phyloP scores from a whole-genome alignment of 371 early-diverging fungal species.

The Dipsacomyces acuminosporus region DNA sequence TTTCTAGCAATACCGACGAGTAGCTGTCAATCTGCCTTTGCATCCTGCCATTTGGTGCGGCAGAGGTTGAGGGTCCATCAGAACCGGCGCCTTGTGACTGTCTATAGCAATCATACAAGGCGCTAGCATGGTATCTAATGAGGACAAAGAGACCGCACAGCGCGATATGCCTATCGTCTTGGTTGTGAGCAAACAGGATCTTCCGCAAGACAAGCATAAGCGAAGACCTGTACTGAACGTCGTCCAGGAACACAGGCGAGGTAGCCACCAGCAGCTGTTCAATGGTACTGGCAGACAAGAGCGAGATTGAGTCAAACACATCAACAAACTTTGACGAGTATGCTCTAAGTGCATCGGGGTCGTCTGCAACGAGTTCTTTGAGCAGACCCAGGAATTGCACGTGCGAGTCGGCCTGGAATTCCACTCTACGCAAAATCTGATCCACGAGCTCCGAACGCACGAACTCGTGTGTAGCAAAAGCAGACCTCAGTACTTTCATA shows the following conservation, averaged over 20 bases:
- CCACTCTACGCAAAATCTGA: slow-evolving; percentile 32
- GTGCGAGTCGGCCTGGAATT: slow-evolving; percentile 19
- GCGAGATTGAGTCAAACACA: slow-evolving; percentile 33
- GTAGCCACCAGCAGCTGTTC: slow-evolving; percentile 15
- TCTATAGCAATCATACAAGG: slow-evolving; percentile 3
- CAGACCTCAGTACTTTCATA: slow-evolving; percentile 9
- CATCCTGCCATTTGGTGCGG: background rate
- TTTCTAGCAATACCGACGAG: slow-evolving; percentile 32
- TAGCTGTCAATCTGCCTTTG: slow-evolving; percentile 6
- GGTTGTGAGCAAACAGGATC: slow-evolving; percentile 39
- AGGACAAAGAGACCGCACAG: slow-evolving; percentile 36
- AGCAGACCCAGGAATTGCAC: slow-evolving; percentile 16
- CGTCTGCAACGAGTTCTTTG: slow-evolving; percentile 14
- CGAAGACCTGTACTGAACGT: slow-evolving; percentile 24
- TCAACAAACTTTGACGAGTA: slow-evolving; percentile 23
- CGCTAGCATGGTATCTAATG: background rate
- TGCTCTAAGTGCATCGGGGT: slow-evolving; percentile 18
- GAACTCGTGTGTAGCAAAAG: slow-evolving; percentile 37
- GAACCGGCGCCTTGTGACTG: background rate
- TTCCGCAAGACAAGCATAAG: slow-evolving; percentile 46
- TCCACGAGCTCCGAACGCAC: slow-evolving; percentile 43
- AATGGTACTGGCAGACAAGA: slow-evolving; percentile 4
- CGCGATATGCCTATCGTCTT: slow-evolving; percentile 35
- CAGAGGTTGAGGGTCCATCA: too few relatives aligned
- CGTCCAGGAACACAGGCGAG: slow-evolving; percentile 29